Conservation (phyloP, 495 filamentous ascomycete species). For the Podospora pseudocomata region DNA sequence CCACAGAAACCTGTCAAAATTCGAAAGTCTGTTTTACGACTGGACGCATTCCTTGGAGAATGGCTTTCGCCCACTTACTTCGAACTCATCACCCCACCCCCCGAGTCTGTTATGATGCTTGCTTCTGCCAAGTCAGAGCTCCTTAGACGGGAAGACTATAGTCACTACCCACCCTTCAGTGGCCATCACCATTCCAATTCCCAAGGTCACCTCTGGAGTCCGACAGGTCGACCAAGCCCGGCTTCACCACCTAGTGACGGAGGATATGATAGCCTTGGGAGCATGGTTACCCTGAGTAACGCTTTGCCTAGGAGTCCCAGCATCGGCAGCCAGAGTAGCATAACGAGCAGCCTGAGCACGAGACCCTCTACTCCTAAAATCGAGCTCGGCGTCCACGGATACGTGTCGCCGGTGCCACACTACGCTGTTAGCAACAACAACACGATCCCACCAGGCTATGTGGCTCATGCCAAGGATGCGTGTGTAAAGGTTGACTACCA, state of each 20-base stretch:
- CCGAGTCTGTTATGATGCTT: constrained; percentile 79
- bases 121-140: constrained; percentile 81
- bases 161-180: constrained; percentile 43
- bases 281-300: constrained; percentile 23
- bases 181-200: constrained; percentile 32
- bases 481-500: constrained; percentile 84
- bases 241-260: constrained; percentile 7
- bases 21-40: constrained; percentile 61
- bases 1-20: constrained; percentile 15
- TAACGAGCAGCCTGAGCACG: background rate
- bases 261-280: constrained; percentile 24
- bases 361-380: constrained; percentile 7
- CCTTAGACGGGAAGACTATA: constrained; percentile 63
- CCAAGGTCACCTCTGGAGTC: constrained; percentile 42
- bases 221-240: constrained; percentile 9
- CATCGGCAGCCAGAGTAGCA: constrained; percentile 17
- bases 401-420: constrained; percentile 70
- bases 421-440: constrained; percentile 79
- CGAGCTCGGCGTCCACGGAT: constrained; percentile 38
- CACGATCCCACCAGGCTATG: constrained; percentile 81
- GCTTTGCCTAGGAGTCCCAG: constrained; percentile 28
- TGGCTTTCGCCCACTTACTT: constrained; percentile 94
- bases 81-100: constrained; percentile 85
- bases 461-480: constrained; percentile 85
- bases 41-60: constrained; percentile 92